These are phyloP conservation scores for Gomphus bonarii DNA, from an alignment of 1,284 basidiomycete genomes.

Conservation along the genomic window DNA sequence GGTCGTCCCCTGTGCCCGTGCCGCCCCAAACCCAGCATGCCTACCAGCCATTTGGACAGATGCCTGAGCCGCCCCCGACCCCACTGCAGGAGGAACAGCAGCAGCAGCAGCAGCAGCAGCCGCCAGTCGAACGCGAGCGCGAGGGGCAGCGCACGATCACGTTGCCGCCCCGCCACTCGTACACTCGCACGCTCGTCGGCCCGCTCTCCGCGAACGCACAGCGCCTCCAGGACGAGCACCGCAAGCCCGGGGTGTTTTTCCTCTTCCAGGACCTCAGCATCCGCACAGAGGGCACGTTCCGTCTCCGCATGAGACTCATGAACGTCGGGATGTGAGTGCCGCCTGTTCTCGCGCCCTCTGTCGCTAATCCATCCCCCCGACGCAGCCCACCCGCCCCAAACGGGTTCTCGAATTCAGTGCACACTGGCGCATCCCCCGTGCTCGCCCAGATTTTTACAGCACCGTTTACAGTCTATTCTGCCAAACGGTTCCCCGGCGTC, in stretches of 20 bases:
- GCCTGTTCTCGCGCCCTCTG: not conserved
- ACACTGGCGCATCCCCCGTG: conserved; percentile 57
- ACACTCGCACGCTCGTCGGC: conserved; percentile 81
- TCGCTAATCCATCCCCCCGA: not conserved
- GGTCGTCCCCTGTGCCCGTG: conserved; percentile 26
- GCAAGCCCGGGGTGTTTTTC: conserved; percentile 78
- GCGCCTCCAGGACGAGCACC: conserved; percentile 72
- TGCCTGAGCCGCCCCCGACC: conserved; percentile 16
- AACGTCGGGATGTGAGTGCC: conserved; percentile 70
- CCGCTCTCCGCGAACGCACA: conserved; percentile 79
- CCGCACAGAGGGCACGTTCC: conserved; percentile 74
- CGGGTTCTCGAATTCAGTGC: conserved; percentile 48
- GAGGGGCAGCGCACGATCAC: conserved; percentile 20
- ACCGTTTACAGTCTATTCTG: conserved; percentile 85
- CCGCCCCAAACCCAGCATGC: conserved; percentile 22
- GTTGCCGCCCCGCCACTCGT: conserved; percentile 51
- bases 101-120: not conserved
- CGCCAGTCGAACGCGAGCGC: not conserved
- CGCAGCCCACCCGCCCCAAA: conserved; percentile 63
- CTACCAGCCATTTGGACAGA: conserved; percentile 19
- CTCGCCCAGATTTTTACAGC: conserved; percentile 80
- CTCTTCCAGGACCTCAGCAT: conserved; percentile 83
- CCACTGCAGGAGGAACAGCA: conserved; percentile 17
- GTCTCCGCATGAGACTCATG: conserved; percentile 72
- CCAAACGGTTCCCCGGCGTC: conserved; percentile 88